Evolutionary conservation across 805 yeast species (phyloP).

Genomic region (Cephaloascus fragrans): DNA sequence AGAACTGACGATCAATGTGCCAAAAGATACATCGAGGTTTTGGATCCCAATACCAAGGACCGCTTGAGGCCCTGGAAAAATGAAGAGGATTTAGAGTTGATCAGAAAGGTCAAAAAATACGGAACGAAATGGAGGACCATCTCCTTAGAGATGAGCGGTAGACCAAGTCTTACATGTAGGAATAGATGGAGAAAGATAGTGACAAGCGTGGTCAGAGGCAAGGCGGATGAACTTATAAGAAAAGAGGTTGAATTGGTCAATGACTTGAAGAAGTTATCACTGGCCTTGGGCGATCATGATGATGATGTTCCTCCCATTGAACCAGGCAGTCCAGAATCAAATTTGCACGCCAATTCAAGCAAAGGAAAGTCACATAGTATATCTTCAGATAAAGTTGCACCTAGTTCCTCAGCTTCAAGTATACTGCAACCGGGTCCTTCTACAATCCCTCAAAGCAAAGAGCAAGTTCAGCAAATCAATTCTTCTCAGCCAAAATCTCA

Average conservation of each 20-base stretch:
- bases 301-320: constrained; percentile 1
- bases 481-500: not conserved
- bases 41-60: constrained; percentile 74
- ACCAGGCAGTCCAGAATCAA: too few relatives aligned
- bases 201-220: constrained; percentile 62
- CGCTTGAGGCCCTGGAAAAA: constrained; percentile 71
- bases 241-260: constrained; percentile 46
- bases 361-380: not conserved
- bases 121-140: constrained; percentile 91
- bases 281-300: not conserved
- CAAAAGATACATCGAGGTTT: constrained; percentile 78
- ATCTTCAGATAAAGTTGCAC: not conserved
- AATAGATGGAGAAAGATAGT: constrained; percentile 88
- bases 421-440: not conserved
- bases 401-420: not conserved
- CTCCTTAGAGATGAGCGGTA: constrained; percentile 55
- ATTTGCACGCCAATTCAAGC: not conserved
- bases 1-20: constrained; percentile 95
- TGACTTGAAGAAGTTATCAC: constrained; percentile 4
- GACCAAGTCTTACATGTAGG: constrained; percentile 86
- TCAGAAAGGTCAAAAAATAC: constrained; percentile 54
- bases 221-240: constrained; percentile 45
- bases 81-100: constrained; percentile 65
- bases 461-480: not conserved
- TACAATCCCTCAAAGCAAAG: not conserved